Conservation (phyloP, 2,329 filamentous ascomycete genomes). For the Calonectria ilicicola region DNA sequence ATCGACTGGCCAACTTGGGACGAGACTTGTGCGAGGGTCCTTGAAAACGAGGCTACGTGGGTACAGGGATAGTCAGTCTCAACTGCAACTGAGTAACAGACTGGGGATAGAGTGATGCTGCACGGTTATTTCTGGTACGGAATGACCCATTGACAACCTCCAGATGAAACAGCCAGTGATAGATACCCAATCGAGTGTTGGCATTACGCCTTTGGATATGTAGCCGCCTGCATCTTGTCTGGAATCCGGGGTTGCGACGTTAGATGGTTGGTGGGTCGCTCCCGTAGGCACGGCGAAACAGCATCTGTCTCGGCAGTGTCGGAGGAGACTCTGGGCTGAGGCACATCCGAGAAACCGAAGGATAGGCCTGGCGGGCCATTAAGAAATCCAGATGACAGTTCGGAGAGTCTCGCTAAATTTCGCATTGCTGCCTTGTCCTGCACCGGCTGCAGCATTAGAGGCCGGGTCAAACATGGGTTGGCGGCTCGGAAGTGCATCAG, state of each 20-base stretch:
- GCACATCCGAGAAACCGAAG: conserved; percentile 34
- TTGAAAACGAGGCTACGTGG: neutral
- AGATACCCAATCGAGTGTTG: neutral
- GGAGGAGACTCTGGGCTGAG: conserved; percentile 29
- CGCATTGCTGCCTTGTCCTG: neutral
- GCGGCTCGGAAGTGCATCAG: neutral
- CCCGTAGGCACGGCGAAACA: conserved; percentile 31
- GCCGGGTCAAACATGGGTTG: neutral
- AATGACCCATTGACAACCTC: neutral
- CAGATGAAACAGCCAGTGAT: neutral
- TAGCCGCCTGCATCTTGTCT: neutral
- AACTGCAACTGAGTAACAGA: neutral
- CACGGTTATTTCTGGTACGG: neutral
- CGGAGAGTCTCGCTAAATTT: neutral
- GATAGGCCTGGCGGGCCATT: conserved; percentile 10
- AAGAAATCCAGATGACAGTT: conserved; percentile 21
- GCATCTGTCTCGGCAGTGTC: conserved; percentile 31
- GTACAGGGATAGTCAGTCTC: neutral
- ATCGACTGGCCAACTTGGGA: neutral
- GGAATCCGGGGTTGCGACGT: neutral
- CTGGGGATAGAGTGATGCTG: neutral
- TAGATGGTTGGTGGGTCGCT: neutral
- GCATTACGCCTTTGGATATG: neutral
- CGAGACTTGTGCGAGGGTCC: neutral
- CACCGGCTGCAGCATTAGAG: neutral